phyloP scores from a whole-genome alignment of 768 basidiomycete genomes.

The Rhodosporidiobolus odoratus region DNA sequence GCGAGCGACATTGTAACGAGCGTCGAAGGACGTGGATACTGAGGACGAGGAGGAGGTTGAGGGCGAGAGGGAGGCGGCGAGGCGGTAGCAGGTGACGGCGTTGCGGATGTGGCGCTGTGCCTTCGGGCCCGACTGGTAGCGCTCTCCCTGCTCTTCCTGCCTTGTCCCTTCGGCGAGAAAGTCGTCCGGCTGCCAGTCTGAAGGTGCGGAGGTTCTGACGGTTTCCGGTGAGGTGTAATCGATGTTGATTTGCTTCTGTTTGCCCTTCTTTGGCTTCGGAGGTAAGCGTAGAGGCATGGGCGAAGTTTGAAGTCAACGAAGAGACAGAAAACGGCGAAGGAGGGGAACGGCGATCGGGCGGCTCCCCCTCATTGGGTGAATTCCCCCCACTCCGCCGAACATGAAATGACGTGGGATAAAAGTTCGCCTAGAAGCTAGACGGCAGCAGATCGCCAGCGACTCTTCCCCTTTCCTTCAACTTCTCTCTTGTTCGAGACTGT shows the following conservation, averaged over 20 bases:
- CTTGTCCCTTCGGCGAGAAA: constrained; percentile 31
- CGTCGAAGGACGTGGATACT: constrained; percentile 29
- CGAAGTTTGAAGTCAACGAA: background rate
- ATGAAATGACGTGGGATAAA: too few relatives aligned
- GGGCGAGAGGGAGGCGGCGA: constrained; percentile 10
- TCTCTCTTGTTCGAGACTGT: background rate
- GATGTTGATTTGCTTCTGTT: constrained; percentile 26
- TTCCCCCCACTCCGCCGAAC: too few relatives aligned
- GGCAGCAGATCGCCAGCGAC: too few relatives aligned
- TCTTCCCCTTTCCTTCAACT: background rate
- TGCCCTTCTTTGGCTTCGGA: constrained; percentile 24
- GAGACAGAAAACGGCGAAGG: background rate
- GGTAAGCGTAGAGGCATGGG: constrained; percentile 7
- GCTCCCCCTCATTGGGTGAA: too few relatives aligned
- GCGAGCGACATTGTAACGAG: constrained; percentile 31
- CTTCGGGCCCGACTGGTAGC: constrained; percentile 27
- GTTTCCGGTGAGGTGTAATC: constrained; percentile 14
- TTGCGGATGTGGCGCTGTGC: constrained; percentile 26
- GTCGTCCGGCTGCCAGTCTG: constrained; percentile 5
- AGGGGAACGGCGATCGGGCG: too few relatives aligned
- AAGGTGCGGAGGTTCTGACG: constrained; percentile 5
- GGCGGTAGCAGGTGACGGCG: constrained; percentile 16
- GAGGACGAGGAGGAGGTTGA: too few relatives aligned
- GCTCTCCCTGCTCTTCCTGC: constrained; percentile 37
- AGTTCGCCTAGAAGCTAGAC: too few relatives aligned